Evolutionary conservation across 805 yeast genomes (phyloP).

Genomic region (Saccharomycopsis selenospora): DNA sequence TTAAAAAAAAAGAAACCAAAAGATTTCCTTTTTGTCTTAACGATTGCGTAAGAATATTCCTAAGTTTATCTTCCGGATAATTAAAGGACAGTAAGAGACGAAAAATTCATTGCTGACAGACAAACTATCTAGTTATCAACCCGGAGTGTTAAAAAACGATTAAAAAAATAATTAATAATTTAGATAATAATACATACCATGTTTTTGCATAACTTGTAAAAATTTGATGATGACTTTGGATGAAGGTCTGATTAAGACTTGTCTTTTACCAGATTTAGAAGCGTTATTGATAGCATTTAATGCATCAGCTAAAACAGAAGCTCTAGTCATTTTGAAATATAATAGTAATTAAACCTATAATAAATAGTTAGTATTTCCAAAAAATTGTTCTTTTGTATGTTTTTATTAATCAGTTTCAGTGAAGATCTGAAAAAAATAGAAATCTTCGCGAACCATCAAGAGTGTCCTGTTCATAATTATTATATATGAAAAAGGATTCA

Average conservation of each 20-base stretch:
- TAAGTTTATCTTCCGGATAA: slow-evolving; percentile 20
- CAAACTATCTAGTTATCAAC: slow-evolving; percentile 22
- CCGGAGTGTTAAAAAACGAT: slow-evolving; percentile 11
- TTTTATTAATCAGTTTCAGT: not conserved
- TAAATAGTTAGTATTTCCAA: not conserved
- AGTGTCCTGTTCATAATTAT: slow-evolving; percentile 15
- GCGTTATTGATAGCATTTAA: slow-evolving; percentile 97
- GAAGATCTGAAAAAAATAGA: too few relatives aligned
- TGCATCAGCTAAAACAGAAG: slow-evolving; percentile 98
- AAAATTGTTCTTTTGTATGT: slow-evolving; percentile 8
- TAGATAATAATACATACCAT: slow-evolving; percentile 35
- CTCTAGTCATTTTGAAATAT: slow-evolving; percentile 73
- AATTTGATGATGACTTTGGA: slow-evolving; percentile 97
- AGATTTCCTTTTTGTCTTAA: too few relatives aligned
- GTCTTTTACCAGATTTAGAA: slow-evolving; percentile 99
- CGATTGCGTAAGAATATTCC: slow-evolving; percentile 16
- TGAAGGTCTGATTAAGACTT: slow-evolving; percentile 94
- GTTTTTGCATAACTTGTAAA: slow-evolving; percentile 94
- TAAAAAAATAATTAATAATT: not conserved
- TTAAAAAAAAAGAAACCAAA: too few relatives aligned
- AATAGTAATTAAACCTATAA: not conserved
- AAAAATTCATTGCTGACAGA: slow-evolving; percentile 17
- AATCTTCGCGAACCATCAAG: slow-evolving; percentile 18
- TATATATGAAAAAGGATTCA: slow-evolving; percentile 11
- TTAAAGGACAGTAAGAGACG: slow-evolving; percentile 22